Conservation (phyloP, 2,329 filamentous ascomycete species). For the Xylaria sp. region DNA sequence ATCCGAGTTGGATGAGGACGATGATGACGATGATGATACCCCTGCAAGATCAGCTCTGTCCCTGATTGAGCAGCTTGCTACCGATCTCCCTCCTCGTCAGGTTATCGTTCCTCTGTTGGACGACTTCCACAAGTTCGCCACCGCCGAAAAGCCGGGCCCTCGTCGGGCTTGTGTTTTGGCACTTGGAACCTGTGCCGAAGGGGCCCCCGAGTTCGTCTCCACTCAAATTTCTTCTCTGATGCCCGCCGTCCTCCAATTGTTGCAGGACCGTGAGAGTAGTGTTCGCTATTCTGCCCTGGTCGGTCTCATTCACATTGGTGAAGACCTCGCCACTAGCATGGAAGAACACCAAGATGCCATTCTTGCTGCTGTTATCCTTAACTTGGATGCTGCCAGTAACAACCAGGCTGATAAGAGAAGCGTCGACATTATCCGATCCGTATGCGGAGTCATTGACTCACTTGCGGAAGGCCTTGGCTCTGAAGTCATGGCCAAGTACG, state of each 20-base stretch:
- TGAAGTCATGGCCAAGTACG: constrained; percentile 75
- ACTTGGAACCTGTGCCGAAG: constrained; percentile 90
- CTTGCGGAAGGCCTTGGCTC: constrained; percentile 80
- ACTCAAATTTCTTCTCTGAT: constrained; percentile 85
- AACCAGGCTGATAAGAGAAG: constrained; percentile 68
- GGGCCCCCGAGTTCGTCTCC: constrained; percentile 93
- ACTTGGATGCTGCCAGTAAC: constrained; percentile 74
- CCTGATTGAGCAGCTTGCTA: constrained; percentile 82
- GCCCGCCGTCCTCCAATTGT: constrained; percentile 74
- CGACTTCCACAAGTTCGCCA: constrained; percentile 75
- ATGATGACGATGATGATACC: constrained; percentile 78
- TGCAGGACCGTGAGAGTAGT: constrained; percentile 75
- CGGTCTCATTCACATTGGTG: constrained; percentile 81
- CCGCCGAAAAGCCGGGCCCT: constrained; percentile 67
- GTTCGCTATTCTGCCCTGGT: constrained; percentile 86
- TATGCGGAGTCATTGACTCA: constrained; percentile 85
- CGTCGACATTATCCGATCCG: constrained; percentile 80
- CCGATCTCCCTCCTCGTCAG: constrained; percentile 84
- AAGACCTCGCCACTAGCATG: constrained; percentile 89
- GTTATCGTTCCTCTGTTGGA: constrained; percentile 90
- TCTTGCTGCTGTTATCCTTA: constrained; percentile 79
- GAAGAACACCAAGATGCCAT: constrained; percentile 78
- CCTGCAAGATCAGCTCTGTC: constrained; percentile 80
- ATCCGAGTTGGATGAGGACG: constrained; percentile 76
- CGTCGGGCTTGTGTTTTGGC: constrained; percentile 88